Evolutionary conservation across 192 early-diverging fungal species (phyloP).

Genomic region (Thoreauomyces humboldtii): DNA sequence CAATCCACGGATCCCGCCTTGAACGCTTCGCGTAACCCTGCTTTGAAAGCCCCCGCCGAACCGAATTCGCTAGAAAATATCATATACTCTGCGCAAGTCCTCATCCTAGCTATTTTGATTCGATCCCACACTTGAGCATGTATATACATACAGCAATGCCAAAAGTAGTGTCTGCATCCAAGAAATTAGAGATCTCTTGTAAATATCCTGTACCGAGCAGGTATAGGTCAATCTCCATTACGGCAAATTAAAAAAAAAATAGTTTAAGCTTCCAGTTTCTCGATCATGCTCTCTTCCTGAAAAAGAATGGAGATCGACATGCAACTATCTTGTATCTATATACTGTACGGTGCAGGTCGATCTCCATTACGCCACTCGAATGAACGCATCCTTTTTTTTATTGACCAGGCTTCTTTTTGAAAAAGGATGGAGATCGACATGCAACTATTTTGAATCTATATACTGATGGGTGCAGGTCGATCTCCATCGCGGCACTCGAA

Average conservation of each 20-base stretch:
- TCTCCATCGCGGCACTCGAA: constrained; percentile 7
- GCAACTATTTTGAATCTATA: background rate
- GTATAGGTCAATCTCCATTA: too few relatives aligned
- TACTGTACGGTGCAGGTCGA: background rate
- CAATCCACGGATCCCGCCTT: background rate
- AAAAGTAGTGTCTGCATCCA: background rate
- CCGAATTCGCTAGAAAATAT: background rate
- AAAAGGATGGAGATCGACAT: background rate
- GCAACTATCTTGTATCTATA: background rate
- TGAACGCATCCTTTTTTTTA: background rate
- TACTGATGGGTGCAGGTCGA: constrained; percentile 5
- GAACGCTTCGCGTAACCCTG: background rate
- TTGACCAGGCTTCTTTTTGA: background rate
- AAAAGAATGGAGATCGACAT: constrained; percentile 12
- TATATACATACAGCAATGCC: background rate
- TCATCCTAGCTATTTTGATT: constrained; percentile 13
- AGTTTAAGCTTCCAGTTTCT: too few relatives aligned
- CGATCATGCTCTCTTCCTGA: too few relatives aligned
- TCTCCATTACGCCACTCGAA: constrained; percentile 1
- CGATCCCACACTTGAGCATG: background rate
- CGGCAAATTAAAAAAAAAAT: too few relatives aligned
- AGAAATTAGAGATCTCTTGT: too few relatives aligned
- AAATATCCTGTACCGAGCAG: too few relatives aligned
- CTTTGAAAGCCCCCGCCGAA: background rate
- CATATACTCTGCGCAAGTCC: constrained; percentile 5